phyloP scores from a whole-genome alignment of 345 rosid species.

The Luvunga scandens region DNA sequence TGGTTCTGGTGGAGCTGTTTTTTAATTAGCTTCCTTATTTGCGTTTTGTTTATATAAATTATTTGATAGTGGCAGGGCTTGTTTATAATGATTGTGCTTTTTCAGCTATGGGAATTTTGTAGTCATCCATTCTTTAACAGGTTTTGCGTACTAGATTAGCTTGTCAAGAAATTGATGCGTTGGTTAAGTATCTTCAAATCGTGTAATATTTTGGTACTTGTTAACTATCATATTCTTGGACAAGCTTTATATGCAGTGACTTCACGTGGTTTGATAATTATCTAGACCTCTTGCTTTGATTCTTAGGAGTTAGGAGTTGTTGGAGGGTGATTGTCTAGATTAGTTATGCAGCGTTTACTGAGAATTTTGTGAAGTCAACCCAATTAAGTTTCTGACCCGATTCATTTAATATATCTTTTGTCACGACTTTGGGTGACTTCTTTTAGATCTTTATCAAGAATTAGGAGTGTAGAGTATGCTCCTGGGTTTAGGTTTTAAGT shows the following conservation, averaged over 20 bases:
- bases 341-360: not conserved
- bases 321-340: not conserved
- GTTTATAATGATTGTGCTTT: not conserved
- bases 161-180: not conserved
- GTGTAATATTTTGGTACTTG: not conserved
- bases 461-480: not conserved
- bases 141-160: not conserved
- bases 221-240: not conserved
- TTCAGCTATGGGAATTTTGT: not conserved
- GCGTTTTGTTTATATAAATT: not conserved
- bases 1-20: not conserved
- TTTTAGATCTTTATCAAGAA: not conserved
- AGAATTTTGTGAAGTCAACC: too few relatives aligned
- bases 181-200: not conserved
- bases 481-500: not conserved
- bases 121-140: not conserved
- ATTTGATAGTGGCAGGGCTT: not conserved
- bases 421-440: not conserved
- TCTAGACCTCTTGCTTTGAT: not conserved
- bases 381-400: too few relatives aligned
- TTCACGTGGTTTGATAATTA: not conserved
- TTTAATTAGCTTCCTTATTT: not conserved
- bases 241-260: not conserved
- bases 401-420: too few relatives aligned
- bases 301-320: not conserved